Evolutionary conservation across 768 basidiomycete species (phyloP).

Genomic region (Suillus clintonianus): DNA sequence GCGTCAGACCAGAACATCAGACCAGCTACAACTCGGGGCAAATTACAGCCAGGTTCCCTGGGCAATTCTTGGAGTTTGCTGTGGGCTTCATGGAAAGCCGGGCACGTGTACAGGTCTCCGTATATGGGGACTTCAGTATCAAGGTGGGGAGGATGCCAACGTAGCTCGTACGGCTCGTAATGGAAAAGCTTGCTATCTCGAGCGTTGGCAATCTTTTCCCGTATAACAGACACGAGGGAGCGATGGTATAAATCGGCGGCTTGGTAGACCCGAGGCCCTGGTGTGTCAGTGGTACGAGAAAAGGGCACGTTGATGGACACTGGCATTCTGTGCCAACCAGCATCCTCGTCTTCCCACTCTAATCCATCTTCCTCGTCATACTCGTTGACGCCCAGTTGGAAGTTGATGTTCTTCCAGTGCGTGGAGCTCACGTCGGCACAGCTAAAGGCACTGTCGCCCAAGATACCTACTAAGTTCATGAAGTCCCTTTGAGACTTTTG

Average conservation of each 20-base stretch:
- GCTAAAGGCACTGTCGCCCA: no score
- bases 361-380: no score
- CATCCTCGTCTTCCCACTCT: no score
- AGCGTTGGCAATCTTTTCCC: slow-evolving; percentile 7
- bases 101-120: slow-evolving; percentile 13
- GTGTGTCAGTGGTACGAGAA: not conserved
- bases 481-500: no score
- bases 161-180: no score
- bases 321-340: slow-evolving; percentile 2
- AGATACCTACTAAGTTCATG: no score
- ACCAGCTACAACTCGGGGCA: slow-evolving; percentile 15
- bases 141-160: no score
- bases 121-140: no score
- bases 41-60: slow-evolving; percentile 10
- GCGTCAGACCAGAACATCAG: slow-evolving; percentile 34
- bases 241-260: slow-evolving; percentile 14
- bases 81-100: slow-evolving; percentile 17
- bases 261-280: slow-evolving; percentile 6
- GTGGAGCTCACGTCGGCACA: no score
- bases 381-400: no score
- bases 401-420: no score
- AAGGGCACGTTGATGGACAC: slow-evolving; percentile 7
- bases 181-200: no score
- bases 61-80: slow-evolving; percentile 15
- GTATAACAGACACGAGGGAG: slow-evolving; percentile 12